Evolutionary conservation across 2,329 filamentous ascomycete genomes (phyloP).

Genomic region (Lasiodiplodia sp.): DNA sequence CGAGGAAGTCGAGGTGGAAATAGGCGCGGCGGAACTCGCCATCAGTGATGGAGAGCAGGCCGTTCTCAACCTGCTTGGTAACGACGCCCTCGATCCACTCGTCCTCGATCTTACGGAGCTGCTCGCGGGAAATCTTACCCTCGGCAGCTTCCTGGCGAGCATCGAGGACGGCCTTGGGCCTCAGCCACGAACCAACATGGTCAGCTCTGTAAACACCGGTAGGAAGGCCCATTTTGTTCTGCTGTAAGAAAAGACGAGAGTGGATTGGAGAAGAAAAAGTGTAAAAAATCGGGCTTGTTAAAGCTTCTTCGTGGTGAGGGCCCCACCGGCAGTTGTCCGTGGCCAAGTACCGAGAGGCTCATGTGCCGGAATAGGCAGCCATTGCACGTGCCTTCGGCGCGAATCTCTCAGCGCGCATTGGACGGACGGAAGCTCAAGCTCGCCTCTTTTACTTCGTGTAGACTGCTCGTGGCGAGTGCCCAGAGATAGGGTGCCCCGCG

Average conservation of each 20-base stretch:
- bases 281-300: constrained; percentile 1
- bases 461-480: background rate
- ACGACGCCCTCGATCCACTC: constrained; percentile 58
- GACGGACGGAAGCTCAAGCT: background rate
- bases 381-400: background rate
- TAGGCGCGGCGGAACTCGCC: constrained; percentile 65
- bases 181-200: constrained; percentile 64
- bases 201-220: constrained; percentile 56
- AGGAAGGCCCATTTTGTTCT: constrained; percentile 46
- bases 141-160: constrained; percentile 58
- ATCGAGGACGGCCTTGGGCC: constrained; percentile 58
- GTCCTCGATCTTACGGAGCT: constrained; percentile 61
- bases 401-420: constrained; percentile 3
- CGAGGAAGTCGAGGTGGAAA: constrained; percentile 67
- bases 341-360: constrained; percentile 12
- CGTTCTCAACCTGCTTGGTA: constrained; percentile 57
- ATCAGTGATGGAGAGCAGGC: constrained; percentile 61
- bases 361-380: background rate
- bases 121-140: constrained; percentile 49
- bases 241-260: background rate
- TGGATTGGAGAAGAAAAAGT: background rate
- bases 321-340: constrained; percentile 23
- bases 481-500: background rate
- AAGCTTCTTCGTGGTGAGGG: constrained; percentile 1
- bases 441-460: background rate